Evolutionary conservation across 1,139 yeast species (phyloP), one percentile per base, ranked within the genome.

Genomic region (Pneumocystis murina): DNA sequence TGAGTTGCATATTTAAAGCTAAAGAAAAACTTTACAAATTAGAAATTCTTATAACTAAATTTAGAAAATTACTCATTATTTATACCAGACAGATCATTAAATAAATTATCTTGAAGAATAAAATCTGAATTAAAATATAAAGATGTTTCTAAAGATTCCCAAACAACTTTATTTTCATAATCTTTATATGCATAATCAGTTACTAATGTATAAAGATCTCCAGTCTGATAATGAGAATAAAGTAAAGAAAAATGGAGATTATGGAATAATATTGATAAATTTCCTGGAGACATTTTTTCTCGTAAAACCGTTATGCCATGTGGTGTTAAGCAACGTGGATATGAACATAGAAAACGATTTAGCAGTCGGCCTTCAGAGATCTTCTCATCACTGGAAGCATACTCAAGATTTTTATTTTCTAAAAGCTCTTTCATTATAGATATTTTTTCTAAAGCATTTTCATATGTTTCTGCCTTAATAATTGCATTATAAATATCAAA

Each of bases 171-270:
- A 61, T 80, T 78, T 55, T 90, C 75, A 0, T 87, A 80, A 71
- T 87, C 90, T 40, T 72, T 75, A 69, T 83, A 86, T 1, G 92
- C 87, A 30, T 80, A 76, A 72, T 90, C 96, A 2, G 95, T 87
- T 8, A 88, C 83, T 60, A 90, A 83, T 71, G 73, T 82, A 83
- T 65, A 88, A 73, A 69, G 79, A 80, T 63, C 77, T 73, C 67
- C 78, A 73, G 71, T 63, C 17, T 67, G 68, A 16, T 66, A 72
- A 62, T 78, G 78, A 70, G 86, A 86, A 71, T 80, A 80, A 16
- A 89, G 73, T 0, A 96, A 86, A 66, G 82, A 81, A 73, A 87
- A 90, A 73, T 89, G 96, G 73, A 89, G 88, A 73, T 90, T 90
- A 69, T 96, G 78, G 76, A 90, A 90, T 66, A 90, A 80, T 0